These are phyloP conservation scores for Solanum aculeatissimum DNA, from an alignment of 305 asterid genomes.

Conservation along the genomic window DNA sequence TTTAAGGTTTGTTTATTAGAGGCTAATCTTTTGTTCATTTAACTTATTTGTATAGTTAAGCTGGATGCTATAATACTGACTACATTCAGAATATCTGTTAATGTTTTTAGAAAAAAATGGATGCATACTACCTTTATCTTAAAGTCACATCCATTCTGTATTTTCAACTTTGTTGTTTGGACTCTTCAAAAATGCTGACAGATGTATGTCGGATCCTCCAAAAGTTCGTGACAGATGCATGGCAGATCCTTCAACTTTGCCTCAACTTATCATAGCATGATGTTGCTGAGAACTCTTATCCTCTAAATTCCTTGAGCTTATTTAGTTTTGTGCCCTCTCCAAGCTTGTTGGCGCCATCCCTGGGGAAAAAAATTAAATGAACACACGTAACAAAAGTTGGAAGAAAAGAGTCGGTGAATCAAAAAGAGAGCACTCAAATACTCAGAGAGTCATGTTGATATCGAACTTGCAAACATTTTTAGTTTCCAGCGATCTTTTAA, in stretches of 20 bases:
- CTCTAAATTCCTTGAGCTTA: not conserved
- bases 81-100: not conserved
- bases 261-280: not conserved
- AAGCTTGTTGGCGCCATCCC: not conserved
- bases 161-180: not conserved
- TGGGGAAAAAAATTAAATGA: not conserved
- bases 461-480: not conserved
- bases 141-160: not conserved
- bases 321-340: not conserved
- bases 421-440: not conserved
- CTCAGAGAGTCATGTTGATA: not conserved
- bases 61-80: not conserved
- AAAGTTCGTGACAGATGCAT: fast-evolving
- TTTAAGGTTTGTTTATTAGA: slow-evolving; percentile 42
- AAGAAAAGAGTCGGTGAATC: not conserved
- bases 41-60: not conserved
- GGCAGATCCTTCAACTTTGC: not conserved
- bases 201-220: not conserved
- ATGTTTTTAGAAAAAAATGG: not conserved
- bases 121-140: not conserved
- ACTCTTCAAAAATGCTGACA: not conserved
- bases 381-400: not conserved
- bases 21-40: not conserved
- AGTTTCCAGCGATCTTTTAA: not conserved
- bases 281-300: not conserved